phyloP scores from a whole-genome alignment of 495 filamentous ascomycete species.

The Daldinia loculata region DNA sequence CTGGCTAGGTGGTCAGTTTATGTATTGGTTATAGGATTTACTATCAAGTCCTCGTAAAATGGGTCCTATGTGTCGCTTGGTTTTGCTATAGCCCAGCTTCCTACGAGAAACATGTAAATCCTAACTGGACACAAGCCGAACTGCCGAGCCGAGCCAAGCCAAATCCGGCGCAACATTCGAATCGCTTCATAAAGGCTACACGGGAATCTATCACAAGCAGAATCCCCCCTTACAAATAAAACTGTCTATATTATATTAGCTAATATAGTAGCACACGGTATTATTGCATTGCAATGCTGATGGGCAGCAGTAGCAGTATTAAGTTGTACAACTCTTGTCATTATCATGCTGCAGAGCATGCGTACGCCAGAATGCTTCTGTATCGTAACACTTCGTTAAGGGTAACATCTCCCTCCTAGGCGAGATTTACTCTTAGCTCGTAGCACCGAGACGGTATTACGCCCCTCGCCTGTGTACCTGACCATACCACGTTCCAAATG shows the following conservation, averaged over 20 bases:
- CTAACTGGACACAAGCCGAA: not conserved
- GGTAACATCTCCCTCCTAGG: conserved; percentile 4
- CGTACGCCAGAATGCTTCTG: conserved; percentile 24
- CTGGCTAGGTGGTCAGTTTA: too few species aligned
- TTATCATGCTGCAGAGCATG: conserved; percentile 38
- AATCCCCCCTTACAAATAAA: not conserved
- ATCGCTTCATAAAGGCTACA: not conserved
- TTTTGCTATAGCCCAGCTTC: conserved; percentile 4
- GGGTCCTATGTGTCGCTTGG: not conserved
- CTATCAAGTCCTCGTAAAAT: not conserved
- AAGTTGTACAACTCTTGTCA: conserved; percentile 32
- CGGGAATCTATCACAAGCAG: conserved; percentile 3
- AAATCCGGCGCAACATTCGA: conserved; percentile 8
- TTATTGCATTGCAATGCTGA: conserved; percentile 11
- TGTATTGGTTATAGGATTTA: too few species aligned
- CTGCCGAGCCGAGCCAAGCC: conserved; percentile 10
- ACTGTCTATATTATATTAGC: conserved; percentile 22
- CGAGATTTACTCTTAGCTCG: conserved; percentile 8
- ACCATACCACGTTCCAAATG: conserved; percentile 33
- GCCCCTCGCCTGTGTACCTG: conserved; percentile 24
- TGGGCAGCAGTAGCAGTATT: conserved; percentile 15
- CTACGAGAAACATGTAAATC: conserved; percentile 2
- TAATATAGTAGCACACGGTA: conserved; percentile 24
- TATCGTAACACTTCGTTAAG: conserved; percentile 40
- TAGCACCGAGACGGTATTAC: conserved; percentile 34